Evolutionary conservation across 495 filamentous ascomycete species (phyloP).

Genomic region (Penicillium ochrochloron): DNA sequence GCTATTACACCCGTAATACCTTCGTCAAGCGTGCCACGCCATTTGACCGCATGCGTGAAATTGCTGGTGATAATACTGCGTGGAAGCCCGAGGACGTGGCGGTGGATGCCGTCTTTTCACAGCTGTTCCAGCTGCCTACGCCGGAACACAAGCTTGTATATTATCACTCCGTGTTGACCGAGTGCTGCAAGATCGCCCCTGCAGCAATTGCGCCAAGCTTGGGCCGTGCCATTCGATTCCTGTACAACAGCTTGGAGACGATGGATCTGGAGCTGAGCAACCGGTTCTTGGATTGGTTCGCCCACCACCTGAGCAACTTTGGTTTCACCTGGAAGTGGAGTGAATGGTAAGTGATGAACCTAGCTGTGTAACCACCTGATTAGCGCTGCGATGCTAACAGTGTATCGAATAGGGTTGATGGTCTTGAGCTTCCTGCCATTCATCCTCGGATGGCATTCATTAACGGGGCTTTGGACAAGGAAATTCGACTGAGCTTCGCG

Average conservation of each 20-base stretch:
- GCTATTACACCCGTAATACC: constrained; percentile 83
- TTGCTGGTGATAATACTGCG: constrained; percentile 64
- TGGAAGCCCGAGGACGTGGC: constrained; percentile 99
- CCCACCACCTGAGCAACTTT: constrained; percentile 97
- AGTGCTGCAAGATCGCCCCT: constrained; percentile 92
- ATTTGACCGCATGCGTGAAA: constrained; percentile 84
- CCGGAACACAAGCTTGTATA: constrained; percentile 95
- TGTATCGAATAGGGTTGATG: constrained; percentile 64
- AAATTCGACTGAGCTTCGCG: constrained; percentile 94
- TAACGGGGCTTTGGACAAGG: constrained; percentile 87
- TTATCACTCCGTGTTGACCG: constrained; percentile 92
- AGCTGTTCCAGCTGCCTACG: constrained; percentile 83
- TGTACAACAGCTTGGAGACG: constrained; percentile 77
- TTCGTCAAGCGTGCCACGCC: constrained; percentile 93
- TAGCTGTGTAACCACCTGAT: too few species aligned
- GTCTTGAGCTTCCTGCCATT: constrained; percentile 73
- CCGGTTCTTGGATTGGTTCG: constrained; percentile 96
- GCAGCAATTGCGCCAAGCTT: constrained; percentile 95
- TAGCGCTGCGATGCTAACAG: constrained; percentile 9
- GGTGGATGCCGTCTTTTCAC: constrained; percentile 95
- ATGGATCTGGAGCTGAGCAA: constrained; percentile 87
- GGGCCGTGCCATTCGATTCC: constrained; percentile 88
- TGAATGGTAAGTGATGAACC: constrained; percentile 69
- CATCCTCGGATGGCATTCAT: constrained; percentile 95
- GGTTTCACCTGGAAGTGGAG: constrained; percentile 99